These are phyloP conservation scores for Monosporozyma aquatica DNA, from an alignment of 805 yeast species.

Conservation along the genomic window DNA sequence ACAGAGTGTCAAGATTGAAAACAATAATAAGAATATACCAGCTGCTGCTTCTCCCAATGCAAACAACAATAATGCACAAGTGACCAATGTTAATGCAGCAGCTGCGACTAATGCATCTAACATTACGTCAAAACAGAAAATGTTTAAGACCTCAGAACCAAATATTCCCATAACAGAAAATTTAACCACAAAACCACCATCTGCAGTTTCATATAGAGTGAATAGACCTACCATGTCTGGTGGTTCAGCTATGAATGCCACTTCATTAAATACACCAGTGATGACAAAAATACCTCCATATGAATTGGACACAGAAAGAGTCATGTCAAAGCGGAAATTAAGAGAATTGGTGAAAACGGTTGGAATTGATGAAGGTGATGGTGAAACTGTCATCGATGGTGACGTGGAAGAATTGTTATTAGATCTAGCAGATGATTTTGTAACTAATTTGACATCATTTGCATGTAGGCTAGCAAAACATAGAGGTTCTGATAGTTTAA, in stretches of 20 bases:
- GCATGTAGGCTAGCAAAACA: slow-evolving; percentile 95
- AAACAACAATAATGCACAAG: slow-evolving; percentile 29
- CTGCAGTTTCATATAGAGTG: slow-evolving; percentile 55
- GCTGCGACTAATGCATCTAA: slow-evolving; percentile 35
- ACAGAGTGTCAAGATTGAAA: slow-evolving; percentile 1
- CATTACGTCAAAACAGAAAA: slow-evolving; percentile 18
- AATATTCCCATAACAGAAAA: slow-evolving; percentile 65
- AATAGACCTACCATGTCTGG: slow-evolving; percentile 77
- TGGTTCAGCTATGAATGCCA: slow-evolving; percentile 65
- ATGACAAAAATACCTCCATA: slow-evolving; percentile 67
- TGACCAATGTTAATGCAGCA: slow-evolving; percentile 42
- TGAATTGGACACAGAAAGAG: slow-evolving; percentile 74
- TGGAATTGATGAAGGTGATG: slow-evolving; percentile 83
- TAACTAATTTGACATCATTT: slow-evolving; percentile 79
- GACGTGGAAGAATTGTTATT: slow-evolving; percentile 87
- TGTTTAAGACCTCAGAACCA: slow-evolving; percentile 40
- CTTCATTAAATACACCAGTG: slow-evolving; percentile 71
- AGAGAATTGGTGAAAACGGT: slow-evolving; percentile 77
- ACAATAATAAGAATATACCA: neutral
- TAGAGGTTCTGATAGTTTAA: slow-evolving; percentile 78
- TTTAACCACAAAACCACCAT: slow-evolving; percentile 55
- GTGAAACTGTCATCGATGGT: slow-evolving; percentile 84
- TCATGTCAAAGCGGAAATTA: slow-evolving; percentile 79
- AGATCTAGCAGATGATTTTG: slow-evolving; percentile 94
- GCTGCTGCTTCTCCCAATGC: neutral